These are phyloP conservation scores for Talaromyces sp. DNA, from an alignment of 2,329 filamentous ascomycete genomes.

Conservation along the genomic window DNA sequence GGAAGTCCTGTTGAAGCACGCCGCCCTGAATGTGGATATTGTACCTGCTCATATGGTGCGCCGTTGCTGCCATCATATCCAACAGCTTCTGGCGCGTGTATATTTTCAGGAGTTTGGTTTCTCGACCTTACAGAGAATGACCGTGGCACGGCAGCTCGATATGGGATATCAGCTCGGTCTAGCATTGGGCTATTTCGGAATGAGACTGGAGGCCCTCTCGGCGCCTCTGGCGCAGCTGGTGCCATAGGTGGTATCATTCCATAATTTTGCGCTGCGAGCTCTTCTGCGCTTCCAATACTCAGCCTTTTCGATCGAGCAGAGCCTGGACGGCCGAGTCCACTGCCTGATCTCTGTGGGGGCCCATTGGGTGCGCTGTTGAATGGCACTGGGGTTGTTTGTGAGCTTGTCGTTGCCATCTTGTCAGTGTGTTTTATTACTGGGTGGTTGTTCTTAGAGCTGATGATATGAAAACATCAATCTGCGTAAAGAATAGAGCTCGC, in stretches of 20 bases:
- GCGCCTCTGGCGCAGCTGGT: slow-evolving; percentile 47
- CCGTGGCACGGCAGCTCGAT: slow-evolving; percentile 19
- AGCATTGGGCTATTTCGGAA: slow-evolving; percentile 49
- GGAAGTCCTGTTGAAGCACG: not conserved
- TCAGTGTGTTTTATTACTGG: not conserved
- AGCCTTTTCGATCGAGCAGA: slow-evolving; percentile 10
- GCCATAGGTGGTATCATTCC: slow-evolving; percentile 16
- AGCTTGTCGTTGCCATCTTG: slow-evolving; percentile 14
- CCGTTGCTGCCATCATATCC: slow-evolving; percentile 11
- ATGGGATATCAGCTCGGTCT: slow-evolving; percentile 5
- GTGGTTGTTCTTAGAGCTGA: not conserved
- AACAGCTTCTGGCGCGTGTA: not conserved
- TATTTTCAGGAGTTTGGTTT: slow-evolving; percentile 20
- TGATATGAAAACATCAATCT: too few relatives aligned
- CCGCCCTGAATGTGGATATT: not conserved
- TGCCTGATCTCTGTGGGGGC: slow-evolving; percentile 7
- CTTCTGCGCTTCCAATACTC: slow-evolving; percentile 10
- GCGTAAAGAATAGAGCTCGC: not conserved
- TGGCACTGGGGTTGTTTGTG: slow-evolving; percentile 8
- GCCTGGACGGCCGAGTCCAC: slow-evolving; percentile 4
- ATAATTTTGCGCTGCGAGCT: slow-evolving; percentile 10
- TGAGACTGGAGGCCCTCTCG: slow-evolving; percentile 57
- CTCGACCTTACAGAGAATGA: slow-evolving; percentile 29
- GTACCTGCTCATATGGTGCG: slow-evolving; percentile 3
- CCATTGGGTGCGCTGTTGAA: slow-evolving; percentile 2